Evolutionary conservation across 208 protist genomes (phyloP), one percentile per base, ranked within the genome.

Genomic region (Trypanosoma boissoni): DNA sequence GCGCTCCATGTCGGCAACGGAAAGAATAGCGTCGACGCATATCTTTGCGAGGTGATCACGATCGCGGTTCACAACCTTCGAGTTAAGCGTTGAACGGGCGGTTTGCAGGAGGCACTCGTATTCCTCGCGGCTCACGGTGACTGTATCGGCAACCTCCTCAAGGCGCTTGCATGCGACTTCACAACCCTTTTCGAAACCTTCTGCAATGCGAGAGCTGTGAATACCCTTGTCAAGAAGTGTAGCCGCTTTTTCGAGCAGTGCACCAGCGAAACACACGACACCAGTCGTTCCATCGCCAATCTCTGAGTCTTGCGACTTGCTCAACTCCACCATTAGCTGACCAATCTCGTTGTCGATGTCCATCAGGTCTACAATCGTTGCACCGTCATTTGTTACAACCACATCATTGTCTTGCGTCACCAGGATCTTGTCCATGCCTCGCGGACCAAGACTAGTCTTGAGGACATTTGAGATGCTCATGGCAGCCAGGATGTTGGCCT

Each of bases 231-330:
- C 97, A 2, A 99, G 82, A 4, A 99, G 86, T 14, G 51, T 44
- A 42, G 96, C 61, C 0, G 98, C 97, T 60, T 99, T 95, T 78
- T 99, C 98, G 1, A 99, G 78, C 8, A 99, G 87, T 12, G 98
- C 89, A 44, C 99, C 98, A 20, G 99, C 98, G 20, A 99, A 87
- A 56, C 99, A 99, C 1, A 99, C 97, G 29, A 99, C 99, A 43
- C 98, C 98, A 9, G 99, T 99, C 2, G 99, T 99, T 29, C 99
- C 99, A 76, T 99, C 99, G 49, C 99, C 99, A 69, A 99, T 99
- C 82, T 99, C 99, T 32, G 98, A 97, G 72, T 99, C 99, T 80
- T 99, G 98, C 18, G 97, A 99, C 72, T 99, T 98, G 64, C 97
- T 99, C 29, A 99, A 88, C 74, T 99, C 97, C 8, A 99, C 98